A percentile compares a stretch with the other conserved stretches of the same genome.
Evolutionary conservation across 345 rosid species (phyloP).

Genomic region (Geranium brycei): DNA sequence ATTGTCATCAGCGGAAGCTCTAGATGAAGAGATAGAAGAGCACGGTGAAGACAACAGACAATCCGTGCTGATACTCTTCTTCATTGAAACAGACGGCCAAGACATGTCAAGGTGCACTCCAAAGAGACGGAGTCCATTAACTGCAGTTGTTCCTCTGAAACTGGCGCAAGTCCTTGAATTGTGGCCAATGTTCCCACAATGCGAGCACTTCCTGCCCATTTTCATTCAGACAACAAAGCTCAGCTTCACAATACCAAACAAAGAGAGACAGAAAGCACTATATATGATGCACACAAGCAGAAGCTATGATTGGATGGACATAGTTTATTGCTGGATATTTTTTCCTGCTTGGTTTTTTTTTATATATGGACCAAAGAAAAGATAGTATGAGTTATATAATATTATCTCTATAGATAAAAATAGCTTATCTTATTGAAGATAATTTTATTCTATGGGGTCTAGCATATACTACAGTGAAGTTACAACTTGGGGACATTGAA

Average conservation of each 20-base stretch:
- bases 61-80: constrained; percentile 50
- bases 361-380: constrained; percentile 1
- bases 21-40: constrained; percentile 19
- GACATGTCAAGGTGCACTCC: constrained; percentile 39
- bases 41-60: constrained; percentile 20
- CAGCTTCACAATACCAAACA: constrained; percentile 3
- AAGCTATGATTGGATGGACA: constrained; percentile 42
- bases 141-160: constrained; percentile 10
- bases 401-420: background rate
- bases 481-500: background rate
- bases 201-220: constrained; percentile 69
- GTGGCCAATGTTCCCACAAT: constrained; percentile 53
- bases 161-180: constrained; percentile 47
- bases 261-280: constrained; percentile 12
- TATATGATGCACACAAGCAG: constrained; percentile 28
- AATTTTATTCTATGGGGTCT: background rate
- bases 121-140: constrained; percentile 36
- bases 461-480: background rate
- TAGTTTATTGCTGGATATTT: constrained; percentile 22
- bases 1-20: constrained; percentile 19
- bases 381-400: background rate
- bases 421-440: background rate
- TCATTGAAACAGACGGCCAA: constrained; percentile 9
- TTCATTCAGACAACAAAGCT: constrained; percentile 20
- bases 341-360: constrained; percentile 15